Conservation (phyloP, 768 basidiomycete species). For the Krasilnikovozyma curviuscula region DNA sequence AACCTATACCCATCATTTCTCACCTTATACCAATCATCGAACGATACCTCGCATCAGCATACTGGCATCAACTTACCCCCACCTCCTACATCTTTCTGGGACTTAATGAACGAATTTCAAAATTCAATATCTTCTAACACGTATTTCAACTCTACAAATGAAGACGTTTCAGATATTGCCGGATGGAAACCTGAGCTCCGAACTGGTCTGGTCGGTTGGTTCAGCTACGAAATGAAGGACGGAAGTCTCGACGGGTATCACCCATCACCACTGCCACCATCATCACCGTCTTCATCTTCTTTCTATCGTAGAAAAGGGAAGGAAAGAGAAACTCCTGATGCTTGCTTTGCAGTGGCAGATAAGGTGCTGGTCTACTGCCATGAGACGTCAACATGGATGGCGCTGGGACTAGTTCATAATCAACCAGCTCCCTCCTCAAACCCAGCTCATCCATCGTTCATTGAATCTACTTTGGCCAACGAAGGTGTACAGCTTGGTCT, state of each 20-base stretch:
- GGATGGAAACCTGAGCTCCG: conserved; percentile 45
- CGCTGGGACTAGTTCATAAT: conserved; percentile 5
- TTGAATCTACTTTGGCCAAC: too few relatives aligned
- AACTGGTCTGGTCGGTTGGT: conserved; percentile 59
- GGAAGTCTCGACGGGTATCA: conserved; percentile 35
- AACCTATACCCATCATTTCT: background rate
- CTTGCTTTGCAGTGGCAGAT: conserved; percentile 2
- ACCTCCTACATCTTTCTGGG: background rate
- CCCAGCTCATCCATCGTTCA: too few relatives aligned
- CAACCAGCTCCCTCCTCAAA: too few relatives aligned
- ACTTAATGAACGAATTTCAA: conserved; percentile 3
- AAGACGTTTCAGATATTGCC: conserved; percentile 18
- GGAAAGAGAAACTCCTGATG: conserved; percentile 1
- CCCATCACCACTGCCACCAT: too few relatives aligned
- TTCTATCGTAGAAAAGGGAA: background rate
- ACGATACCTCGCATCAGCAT: too few relatives aligned
- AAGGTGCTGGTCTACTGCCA: conserved; percentile 7
- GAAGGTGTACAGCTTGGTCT: too few relatives aligned
- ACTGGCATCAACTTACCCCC: too few relatives aligned
- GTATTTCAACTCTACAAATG: background rate
- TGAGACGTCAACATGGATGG: conserved; percentile 4
- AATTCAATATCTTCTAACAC: conserved; percentile 1
- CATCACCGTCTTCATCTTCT: too few relatives aligned
- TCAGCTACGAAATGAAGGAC: conserved; percentile 64
- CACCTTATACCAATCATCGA: background rate